phyloP scores from a whole-genome alignment of 345 rosid genomes.

The Moricandia moricandioides region DNA sequence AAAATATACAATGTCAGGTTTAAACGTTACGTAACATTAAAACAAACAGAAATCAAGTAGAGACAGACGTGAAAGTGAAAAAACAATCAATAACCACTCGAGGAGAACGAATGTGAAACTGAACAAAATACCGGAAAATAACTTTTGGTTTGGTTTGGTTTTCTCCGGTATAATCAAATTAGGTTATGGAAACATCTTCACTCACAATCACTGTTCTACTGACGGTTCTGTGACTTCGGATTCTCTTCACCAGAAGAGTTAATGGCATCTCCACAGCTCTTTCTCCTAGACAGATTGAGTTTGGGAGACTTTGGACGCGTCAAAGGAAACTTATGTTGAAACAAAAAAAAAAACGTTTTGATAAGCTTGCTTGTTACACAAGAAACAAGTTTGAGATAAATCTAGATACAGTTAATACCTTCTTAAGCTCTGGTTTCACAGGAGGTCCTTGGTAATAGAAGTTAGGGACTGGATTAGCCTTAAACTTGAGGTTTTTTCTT shows the following conservation, averaged over 20 bases:
- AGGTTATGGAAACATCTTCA: neutral
- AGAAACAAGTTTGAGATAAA: neutral
- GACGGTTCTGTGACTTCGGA: constrained; percentile 43
- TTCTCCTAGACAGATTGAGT: constrained; percentile 52
- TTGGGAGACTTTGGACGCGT: constrained; percentile 75
- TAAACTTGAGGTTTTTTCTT: constrained; percentile 64
- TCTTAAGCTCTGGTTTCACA: constrained; percentile 68
- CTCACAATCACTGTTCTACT: constrained; percentile 31
- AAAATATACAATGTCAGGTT: constrained; percentile 18
- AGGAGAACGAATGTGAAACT: neutral
- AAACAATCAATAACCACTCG: constrained; percentile 3
- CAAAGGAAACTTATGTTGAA: constrained; percentile 61
- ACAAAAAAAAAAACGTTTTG: neutral
- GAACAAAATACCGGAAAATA: neutral
- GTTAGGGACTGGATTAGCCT: constrained; percentile 86
- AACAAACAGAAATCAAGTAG: constrained; percentile 27
- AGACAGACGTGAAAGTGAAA: constrained; percentile 21
- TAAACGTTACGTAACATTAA: constrained; percentile 19
- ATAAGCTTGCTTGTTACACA: constrained; percentile 18
- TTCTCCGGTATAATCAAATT: neutral
- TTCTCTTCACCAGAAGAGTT: constrained; percentile 46
- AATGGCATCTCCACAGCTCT: constrained; percentile 67
- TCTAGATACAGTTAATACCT: constrained; percentile 43
- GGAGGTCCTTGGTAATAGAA: constrained; percentile 90
- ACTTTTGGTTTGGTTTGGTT: constrained; percentile 2